phyloP scores from a whole-genome alignment of 495 filamentous ascomycete species.

The Pyrenula massariospora region DNA sequence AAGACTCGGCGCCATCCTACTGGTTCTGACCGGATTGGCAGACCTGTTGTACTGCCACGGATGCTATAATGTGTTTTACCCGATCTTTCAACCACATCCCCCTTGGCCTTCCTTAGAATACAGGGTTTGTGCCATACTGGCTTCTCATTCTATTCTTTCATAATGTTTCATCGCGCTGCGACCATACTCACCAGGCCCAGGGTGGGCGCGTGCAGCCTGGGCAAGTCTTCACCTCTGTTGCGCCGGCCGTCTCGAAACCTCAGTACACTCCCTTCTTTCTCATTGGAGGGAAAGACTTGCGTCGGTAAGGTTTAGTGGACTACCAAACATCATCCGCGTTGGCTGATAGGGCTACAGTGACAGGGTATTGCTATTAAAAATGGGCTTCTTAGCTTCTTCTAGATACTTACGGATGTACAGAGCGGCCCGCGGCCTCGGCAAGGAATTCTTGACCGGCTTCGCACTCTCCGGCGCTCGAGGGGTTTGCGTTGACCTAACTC shows the following conservation, averaged over 20 bases:
- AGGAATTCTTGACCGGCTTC: constrained; percentile 17
- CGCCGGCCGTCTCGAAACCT: not conserved
- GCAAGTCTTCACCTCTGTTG: not conserved
- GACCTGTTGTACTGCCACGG: not conserved
- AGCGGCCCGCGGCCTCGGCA: constrained; percentile 15
- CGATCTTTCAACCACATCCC: too few relatives aligned
- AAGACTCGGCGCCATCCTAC: not conserved
- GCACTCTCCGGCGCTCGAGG: constrained; percentile 13
- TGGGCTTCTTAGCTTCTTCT: too few relatives aligned
- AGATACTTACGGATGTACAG: not conserved
- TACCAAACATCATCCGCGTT: not conserved
- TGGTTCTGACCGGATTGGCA: not conserved
- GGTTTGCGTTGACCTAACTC: constrained; percentile 13
- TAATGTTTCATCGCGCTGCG: not conserved
- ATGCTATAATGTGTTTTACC: not conserved
- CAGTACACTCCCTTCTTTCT: constrained; percentile 12
- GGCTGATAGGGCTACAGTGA: constrained; percentile 3
- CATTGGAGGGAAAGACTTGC: constrained; percentile 17
- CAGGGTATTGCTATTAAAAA: constrained; percentile 9
- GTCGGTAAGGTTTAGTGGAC: constrained; percentile 4
- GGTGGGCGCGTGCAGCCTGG: not conserved
- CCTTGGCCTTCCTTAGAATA: too few relatives aligned
- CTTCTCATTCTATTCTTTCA: not conserved
- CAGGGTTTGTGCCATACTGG: not conserved
- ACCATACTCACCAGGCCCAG: not conserved